Base-by-base conservation (phyloP, 164 flowering plant genomes). In the Buxus sempervirens region DNA sequence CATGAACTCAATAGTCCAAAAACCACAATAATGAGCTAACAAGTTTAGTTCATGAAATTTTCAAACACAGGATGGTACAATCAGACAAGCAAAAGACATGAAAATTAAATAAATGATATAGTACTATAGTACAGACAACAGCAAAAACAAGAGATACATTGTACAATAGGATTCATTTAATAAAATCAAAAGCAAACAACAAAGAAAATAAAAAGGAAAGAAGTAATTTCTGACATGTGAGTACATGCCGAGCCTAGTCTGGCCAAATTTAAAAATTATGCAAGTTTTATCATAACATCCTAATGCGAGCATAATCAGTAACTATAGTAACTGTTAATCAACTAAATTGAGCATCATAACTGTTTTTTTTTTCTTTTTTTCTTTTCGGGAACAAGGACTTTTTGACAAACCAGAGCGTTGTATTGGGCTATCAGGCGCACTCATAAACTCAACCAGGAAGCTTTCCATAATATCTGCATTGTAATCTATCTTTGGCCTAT, bases 391-490 rank as follows among this genome's bases (percentile, higher is more conserved):
- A n/a, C n/a, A n/a, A 48, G 16, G 0, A 19, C 7, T 32, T 3
- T 32, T 32, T 1, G 16, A 74, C 74, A n/a, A 19, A 89, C 91
- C 91, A 80, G 87, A 68, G 24, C 64, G 45, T 45, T 64, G 74
- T 62, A 91, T 24, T 19, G 98, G 98, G 69, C 97, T 73, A 80
- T 85, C 77, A 8, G 93, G 80, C 6, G 93, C 74, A 76, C 79
- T 89, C 22, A 90, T 74, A 65, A 91, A 84, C 63, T 94, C 92
- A 62, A 87, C 89, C 72, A 94, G 74, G 75, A 94, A 94, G 54
- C 80, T 85, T 83, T 94, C 97, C 96, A 94, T 87, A 13, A 91
- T 86, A 78, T 91, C 91, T 10, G 96, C 92, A 80, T 82, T 81
- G 59, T 90, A 94, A 70, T 94, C 90, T 70, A 90, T 77, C 75